Evolutionary conservation across 371 early-diverging fungal genomes (phyloP).

Genomic region (Umbelopsis sp.): DNA sequence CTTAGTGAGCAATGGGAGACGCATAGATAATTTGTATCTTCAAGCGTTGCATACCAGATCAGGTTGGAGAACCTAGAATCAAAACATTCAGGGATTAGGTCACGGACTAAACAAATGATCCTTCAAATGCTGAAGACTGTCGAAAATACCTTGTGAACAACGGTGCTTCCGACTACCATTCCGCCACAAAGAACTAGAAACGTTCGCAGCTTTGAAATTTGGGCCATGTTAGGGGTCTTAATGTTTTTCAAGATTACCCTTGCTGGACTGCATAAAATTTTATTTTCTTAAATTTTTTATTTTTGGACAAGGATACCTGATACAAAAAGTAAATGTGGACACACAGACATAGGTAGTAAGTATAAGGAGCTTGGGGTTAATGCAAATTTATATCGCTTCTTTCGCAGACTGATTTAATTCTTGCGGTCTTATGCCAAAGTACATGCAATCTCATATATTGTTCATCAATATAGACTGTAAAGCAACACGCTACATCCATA

Average conservation of each 20-base stretch:
- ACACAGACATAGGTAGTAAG: no score
- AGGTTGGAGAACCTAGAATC: constrained; percentile 40
- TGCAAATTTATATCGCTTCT: no score
- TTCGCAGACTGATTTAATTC: no score
- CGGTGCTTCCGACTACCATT: constrained; percentile 53
- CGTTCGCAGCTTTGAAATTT: constrained; percentile 41
- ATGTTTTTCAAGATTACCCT: neutral
- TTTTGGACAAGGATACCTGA: neutral
- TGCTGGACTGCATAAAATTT: neutral
- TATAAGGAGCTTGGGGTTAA: no score
- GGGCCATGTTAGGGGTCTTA: constrained; percentile 34
- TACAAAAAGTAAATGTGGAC: no score
- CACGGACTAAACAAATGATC: neutral
- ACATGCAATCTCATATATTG: no score
- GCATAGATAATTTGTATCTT: neutral
- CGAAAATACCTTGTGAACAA: constrained; percentile 42
- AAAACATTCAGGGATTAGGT: neutral
- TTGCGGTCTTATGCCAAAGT: no score
- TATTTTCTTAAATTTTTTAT: neutral
- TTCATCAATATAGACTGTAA: no score
- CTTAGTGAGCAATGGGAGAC: no score
- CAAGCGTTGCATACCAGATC: constrained; percentile 32
- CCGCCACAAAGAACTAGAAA: constrained; percentile 45
- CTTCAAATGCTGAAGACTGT: neutral
- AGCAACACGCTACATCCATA: no score